These are phyloP conservation scores for Haplosporangium gracile DNA, from an alignment of 192 early-diverging fungal genomes.

Conservation along the genomic window DNA sequence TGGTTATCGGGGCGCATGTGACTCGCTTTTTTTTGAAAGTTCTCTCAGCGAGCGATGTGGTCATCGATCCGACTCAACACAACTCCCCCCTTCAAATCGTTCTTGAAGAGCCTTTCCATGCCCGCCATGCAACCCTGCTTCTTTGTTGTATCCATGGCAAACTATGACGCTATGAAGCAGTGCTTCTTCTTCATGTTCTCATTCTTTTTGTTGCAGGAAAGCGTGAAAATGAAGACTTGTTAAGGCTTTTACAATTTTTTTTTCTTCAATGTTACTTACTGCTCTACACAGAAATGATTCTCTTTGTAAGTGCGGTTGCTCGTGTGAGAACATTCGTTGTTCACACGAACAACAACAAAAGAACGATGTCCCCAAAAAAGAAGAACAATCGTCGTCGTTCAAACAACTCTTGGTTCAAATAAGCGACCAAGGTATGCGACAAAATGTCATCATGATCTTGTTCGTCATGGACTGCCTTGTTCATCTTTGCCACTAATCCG, in stretches of 20 bases:
- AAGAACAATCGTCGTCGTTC: not conserved
- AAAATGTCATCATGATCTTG: not conserved
- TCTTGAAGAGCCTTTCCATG: too few species aligned
- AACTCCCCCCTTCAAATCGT: too few species aligned
- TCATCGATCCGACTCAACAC: not conserved
- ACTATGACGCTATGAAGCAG: too few species aligned
- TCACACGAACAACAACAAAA: not conserved
- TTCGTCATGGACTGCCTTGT: not conserved
- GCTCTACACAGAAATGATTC: not conserved
- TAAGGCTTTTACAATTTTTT: not conserved
- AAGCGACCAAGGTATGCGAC: not conserved
- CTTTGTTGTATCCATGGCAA: too few species aligned
- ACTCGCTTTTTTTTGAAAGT: not conserved
- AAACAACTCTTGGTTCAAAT: not conserved
- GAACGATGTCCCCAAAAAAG: not conserved
- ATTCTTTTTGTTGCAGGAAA: not conserved
- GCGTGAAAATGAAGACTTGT: not conserved
- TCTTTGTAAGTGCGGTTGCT: not conserved
- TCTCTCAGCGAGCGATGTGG: not conserved
- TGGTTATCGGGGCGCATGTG: not conserved
- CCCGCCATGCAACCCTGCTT: too few species aligned
- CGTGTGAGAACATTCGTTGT: not conserved
- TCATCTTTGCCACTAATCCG: not conserved
- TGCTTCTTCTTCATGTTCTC: too few species aligned
- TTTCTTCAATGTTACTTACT: too few species aligned